Percentiles rank a stretch among this genome's conserved stretches.
phyloP scores from a whole-genome alignment of 2,329 filamentous ascomycete species.

The Alternaria angustiovoidea region DNA sequence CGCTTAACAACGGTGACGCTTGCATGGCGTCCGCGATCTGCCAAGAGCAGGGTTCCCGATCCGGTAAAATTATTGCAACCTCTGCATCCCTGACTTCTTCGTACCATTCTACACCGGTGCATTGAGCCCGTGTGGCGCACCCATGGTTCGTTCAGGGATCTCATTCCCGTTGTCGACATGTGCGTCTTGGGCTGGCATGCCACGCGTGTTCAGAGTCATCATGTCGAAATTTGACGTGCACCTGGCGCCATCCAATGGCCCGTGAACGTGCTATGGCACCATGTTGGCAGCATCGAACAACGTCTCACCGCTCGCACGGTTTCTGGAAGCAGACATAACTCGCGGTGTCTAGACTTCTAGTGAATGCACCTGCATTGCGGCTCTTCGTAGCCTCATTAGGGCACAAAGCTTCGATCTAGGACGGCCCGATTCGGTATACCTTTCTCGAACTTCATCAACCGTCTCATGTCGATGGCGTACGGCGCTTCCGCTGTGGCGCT shows the following conservation, averaged over 20 bases:
- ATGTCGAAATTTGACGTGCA: conserved; percentile 22
- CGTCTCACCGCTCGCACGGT: conserved; percentile 21
- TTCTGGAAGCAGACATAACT: background rate
- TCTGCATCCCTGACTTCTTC: conserved; percentile 21
- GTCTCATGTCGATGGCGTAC: background rate
- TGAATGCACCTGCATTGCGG: conserved; percentile 20
- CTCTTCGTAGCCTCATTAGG: conserved; percentile 11
- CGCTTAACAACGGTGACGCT: conserved; percentile 30
- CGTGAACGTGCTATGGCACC: conserved; percentile 26
- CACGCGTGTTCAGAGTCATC: conserved; percentile 29
- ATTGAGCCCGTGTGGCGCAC: background rate
- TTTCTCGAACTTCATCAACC: conserved; percentile 1
- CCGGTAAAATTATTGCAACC: conserved; percentile 30
- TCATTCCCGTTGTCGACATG: conserved; percentile 11
- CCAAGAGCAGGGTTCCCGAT: conserved; percentile 17
- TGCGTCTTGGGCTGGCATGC: conserved; percentile 15
- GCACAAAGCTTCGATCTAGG: conserved; percentile 2
- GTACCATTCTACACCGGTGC: background rate
- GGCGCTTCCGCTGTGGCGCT: conserved; percentile 10
- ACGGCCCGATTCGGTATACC: conserved; percentile 13
- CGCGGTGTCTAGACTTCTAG: conserved; percentile 5
- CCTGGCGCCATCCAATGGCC: conserved; percentile 25
- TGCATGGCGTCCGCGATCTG: conserved; percentile 16
- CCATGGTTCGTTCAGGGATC: conserved; percentile 10
- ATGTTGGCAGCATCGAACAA: conserved; percentile 18